Evolutionary conservation across 2,329 filamentous ascomycete species (phyloP), one percentile per base, ranked within the genome.

Genomic region (Aquanectria penicillioides): DNA sequence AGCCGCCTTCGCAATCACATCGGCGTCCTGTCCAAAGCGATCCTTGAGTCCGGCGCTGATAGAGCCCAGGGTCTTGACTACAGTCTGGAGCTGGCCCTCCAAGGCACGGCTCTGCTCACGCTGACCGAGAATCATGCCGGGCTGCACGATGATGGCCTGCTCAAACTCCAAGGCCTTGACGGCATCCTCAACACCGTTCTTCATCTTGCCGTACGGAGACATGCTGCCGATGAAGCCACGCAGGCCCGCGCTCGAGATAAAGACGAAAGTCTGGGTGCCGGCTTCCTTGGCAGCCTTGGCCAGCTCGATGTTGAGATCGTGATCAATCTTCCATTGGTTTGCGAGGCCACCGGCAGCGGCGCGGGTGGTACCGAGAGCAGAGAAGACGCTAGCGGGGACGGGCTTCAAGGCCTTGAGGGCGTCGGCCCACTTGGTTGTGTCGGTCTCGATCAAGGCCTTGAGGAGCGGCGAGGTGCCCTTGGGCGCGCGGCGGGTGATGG

Each of bases 241-340:
- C 1, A 78, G 83, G 54, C 83, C 83, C 1, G 69, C 78, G 18
- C 83, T 82, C 1, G 90, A 93, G 54, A 97, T 83, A 63, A 96
- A 88, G 18, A 97, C 88, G 71, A 90, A 96, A 2, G 89, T 89
- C 65, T 86, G 86, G 10, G 86, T 84, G 29, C 92, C 92, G 1
- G 88, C 86, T 4, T 83, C 84, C 71, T 89, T 92, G 37, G 94
- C 92, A 0, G 90, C 88, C 60, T 85, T 83, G 4, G 92, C 93
- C 20, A 97, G 82, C 64, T 89, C 88, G 44, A 96, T 75, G 76
- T 97, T 97, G 38, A 97, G 81, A 71, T 95, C 93, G 72, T 93
- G 86, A 78, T 97, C 94, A 64, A 97, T 91, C 72, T 91, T 91
- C 79, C 92, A 90, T 78, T 97, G 94, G 61, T 89, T 87, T 23